Evolutionary conservation across 192 early-diverging fungal genomes (phyloP).

Genomic region (Cladochytrium replicatum): DNA sequence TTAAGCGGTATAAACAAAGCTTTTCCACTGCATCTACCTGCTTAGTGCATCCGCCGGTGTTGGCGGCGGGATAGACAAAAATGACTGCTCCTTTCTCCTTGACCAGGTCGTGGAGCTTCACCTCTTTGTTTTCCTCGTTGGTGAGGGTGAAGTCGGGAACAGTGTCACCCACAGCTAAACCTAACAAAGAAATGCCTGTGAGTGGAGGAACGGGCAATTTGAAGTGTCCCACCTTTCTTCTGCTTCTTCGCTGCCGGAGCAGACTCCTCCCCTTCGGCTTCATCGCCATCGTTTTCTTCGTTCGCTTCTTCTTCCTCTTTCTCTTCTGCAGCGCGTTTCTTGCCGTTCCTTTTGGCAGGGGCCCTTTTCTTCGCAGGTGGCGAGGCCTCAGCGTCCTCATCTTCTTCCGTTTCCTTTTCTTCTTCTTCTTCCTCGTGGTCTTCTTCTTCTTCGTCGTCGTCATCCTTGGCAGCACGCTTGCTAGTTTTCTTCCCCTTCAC

Average conservation of each 20-base stretch:
- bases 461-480: constrained; percentile 4
- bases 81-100: constrained; percentile 19
- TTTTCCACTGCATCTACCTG: too few species aligned
- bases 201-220: too few species aligned
- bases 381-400: too few species aligned
- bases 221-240: background rate
- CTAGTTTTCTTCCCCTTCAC: background rate
- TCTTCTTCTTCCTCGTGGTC: background rate
- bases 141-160: too few species aligned
- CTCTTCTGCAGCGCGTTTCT: constrained; percentile 4
- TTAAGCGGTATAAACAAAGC: too few species aligned
- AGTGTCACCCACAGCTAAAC: too few species aligned
- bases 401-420: too few species aligned
- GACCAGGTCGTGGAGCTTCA: too few species aligned
- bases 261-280: background rate
- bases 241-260: background rate
- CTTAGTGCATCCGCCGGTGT: constrained; percentile 28
- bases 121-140: too few species aligned
- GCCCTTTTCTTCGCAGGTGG: constrained; percentile 5
- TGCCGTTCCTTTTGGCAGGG: constrained; percentile 1
- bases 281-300: background rate
- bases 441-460: background rate
- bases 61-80: constrained; percentile 26
- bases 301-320: background rate
- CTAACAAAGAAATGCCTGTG: too few species aligned